Evolutionary conservation across 352 stramenopile species (phyloP).

Genomic region (Globisporangium nodosum): DNA sequence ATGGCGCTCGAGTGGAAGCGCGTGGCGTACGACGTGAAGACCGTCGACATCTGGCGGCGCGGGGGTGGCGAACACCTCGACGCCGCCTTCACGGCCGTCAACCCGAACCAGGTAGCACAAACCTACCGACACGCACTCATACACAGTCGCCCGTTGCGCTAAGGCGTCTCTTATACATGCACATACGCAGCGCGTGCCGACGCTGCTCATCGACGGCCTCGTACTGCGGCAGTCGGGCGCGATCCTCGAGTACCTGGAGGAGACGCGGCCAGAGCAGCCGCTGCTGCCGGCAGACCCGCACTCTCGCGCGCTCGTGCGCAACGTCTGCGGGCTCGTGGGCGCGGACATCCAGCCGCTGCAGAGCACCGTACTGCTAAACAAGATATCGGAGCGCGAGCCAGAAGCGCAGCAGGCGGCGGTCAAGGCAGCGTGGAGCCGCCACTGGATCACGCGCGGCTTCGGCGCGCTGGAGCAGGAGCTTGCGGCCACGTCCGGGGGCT

Average conservation of each 20-base stretch:
- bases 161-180: not conserved
- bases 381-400: constrained; percentile 27
- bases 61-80: constrained; percentile 53
- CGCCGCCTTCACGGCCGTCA: constrained; percentile 43
- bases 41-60: constrained; percentile 62
- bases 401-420: constrained; percentile 38
- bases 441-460: constrained; percentile 84
- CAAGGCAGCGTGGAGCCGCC: constrained; percentile 53
- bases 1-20: constrained; percentile 83
- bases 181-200: constrained; percentile 47
- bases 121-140: not conserved
- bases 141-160: not conserved
- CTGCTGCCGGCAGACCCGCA: constrained; percentile 73
- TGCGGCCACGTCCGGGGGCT: constrained; percentile 30
- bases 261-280: constrained; percentile 57
- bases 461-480: constrained; percentile 67
- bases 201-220: constrained; percentile 71
- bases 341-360: constrained; percentile 90
- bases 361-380: constrained; percentile 64
- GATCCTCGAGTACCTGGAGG: constrained; percentile 93
- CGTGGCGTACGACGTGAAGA: constrained; percentile 69
- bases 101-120: constrained; percentile 50
- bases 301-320: constrained; percentile 67
- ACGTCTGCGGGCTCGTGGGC: constrained; percentile 88
- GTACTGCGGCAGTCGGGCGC: constrained; percentile 79